Percentiles rank a stretch among this genome's conserved stretches.
Evolutionary conservation across 495 filamentous ascomycete species (phyloP).

Genomic region (Trichoderma gamsii): DNA sequence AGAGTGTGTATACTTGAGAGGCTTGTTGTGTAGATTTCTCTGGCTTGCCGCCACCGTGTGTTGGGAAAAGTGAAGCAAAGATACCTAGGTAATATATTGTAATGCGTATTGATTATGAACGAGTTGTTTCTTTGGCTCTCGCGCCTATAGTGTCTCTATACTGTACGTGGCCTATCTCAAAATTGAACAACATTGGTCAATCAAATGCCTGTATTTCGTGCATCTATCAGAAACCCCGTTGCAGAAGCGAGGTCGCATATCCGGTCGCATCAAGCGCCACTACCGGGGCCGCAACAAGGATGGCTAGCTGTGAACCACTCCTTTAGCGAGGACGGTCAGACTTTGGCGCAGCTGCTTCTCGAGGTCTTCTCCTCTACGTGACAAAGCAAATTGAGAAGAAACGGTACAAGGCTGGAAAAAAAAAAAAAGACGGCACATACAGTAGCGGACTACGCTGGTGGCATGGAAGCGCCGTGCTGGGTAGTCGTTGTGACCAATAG

Average conservation of each 20-base stretch:
- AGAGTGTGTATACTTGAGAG: constrained; percentile 43
- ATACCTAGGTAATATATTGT: too few species aligned
- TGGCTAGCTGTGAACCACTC: not conserved
- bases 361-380: not conserved
- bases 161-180: not conserved
- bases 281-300: not conserved
- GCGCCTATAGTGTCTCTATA: not conserved
- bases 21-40: not conserved
- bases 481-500: not conserved
- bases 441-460: not conserved
- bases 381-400: not conserved
- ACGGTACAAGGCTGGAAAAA: not conserved
- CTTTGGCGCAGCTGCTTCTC: not conserved
- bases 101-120: not conserved
- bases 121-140: not conserved
- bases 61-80: not conserved
- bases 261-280: constrained; percentile 9
- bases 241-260: constrained; percentile 6
- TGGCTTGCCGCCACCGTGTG: not conserved
- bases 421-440: not conserved
- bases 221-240: not conserved
- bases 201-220: constrained; percentile 2
- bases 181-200: not conserved
- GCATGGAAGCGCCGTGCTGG: not conserved
- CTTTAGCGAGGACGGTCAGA: not conserved